Base-by-base conservation (phyloP, 768 basidiomycete species). In the Strobilomyces echinocephalus region DNA sequence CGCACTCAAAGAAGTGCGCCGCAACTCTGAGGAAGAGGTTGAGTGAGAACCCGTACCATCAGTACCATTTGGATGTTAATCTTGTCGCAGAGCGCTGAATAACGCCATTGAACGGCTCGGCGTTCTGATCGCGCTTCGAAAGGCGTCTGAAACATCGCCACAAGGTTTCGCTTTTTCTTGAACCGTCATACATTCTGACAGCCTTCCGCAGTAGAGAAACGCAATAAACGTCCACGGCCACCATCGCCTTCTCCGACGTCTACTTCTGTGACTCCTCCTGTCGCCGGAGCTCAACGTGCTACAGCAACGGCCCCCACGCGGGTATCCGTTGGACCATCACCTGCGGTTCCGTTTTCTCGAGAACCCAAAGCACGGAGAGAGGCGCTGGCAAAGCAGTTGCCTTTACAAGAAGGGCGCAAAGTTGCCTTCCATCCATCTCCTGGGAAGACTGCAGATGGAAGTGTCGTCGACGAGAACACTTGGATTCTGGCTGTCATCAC, bases 401-500 rank as follows among this genome's bases (percentile, higher is more conserved):
- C 87, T 10, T 73, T 92, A 16, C 83, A 83, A 60, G 77, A 81
- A 63, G 85, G 85, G 18, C 77, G 91, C 51, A 90, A 85, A 61
- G 89, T 93, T 11, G 91, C 87, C 1, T 92, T 91, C 62, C 87
- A 86, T 67, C 84, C 84, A 5, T 82, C 83, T 33, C 69, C 76
- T 5, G 81, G 77, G 39, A 84, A 85, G 64, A 73, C 73, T 36
- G 66, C 69, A 4, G 63, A 69, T 42, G 73, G 79, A 14, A 84
- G 84, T 42, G 73, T 74, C 57, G 78, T 78, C 3, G 76, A 77
- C 15, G 77, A 72, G 58, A 81, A 67, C 39, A 72, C 76, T 5
- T 93, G 90, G 90, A 93, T 93, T 50, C 70, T 92, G 57, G 91
- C 90, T 7, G 79, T 87, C 8, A 80, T 91, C 36, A 85, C 79